phyloP scores from a whole-genome alignment of 805 yeast species.

The Starmera pachycereana region DNA sequence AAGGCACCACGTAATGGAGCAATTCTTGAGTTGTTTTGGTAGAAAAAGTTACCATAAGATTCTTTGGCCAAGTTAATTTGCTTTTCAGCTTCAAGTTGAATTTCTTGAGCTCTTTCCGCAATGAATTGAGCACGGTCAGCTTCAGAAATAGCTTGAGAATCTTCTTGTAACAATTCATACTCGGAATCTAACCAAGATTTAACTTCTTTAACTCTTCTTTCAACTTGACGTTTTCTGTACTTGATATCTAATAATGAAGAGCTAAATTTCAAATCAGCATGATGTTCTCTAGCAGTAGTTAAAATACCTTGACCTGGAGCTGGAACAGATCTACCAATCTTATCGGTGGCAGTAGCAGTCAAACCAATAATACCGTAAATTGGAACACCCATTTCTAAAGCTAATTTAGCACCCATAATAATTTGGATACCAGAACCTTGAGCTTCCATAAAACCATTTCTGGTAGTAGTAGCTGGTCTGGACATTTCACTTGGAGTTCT shows the following conservation, averaged over 20 bases:
- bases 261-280: slow-evolving; percentile 67
- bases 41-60: slow-evolving; percentile 95
- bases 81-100: slow-evolving; percentile 71
- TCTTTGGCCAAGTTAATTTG: slow-evolving; percentile 84
- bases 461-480: slow-evolving; percentile 92
- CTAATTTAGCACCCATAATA: slow-evolving; percentile 90
- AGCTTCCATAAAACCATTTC: slow-evolving; percentile 98
- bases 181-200: slow-evolving; percentile 81
- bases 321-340: slow-evolving; percentile 97
- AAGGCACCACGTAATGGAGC: slow-evolving; percentile 96
- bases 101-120: slow-evolving; percentile 79
- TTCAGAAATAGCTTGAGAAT: slow-evolving; percentile 43
- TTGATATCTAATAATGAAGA: slow-evolving; percentile 78
- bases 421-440: slow-evolving; percentile 99
- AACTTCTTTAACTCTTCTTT: slow-evolving; percentile 66
- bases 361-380: slow-evolving; percentile 90
- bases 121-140: slow-evolving; percentile 50
- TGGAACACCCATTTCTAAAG: slow-evolving; percentile 98
- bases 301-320: slow-evolving; percentile 99
- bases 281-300: slow-evolving; percentile 94
- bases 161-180: slow-evolving; percentile 57
- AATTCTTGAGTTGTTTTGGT: slow-evolving; percentile 82
- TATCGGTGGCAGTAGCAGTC: slow-evolving; percentile 96
- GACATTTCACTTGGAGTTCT: slow-evolving; percentile 99
- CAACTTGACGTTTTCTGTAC: slow-evolving; percentile 89